Evolutionary conservation across 495 filamentous ascomycete genomes (phyloP), one percentile per base, ranked within the genome.

Genomic region (Penicillium flavigenum): DNA sequence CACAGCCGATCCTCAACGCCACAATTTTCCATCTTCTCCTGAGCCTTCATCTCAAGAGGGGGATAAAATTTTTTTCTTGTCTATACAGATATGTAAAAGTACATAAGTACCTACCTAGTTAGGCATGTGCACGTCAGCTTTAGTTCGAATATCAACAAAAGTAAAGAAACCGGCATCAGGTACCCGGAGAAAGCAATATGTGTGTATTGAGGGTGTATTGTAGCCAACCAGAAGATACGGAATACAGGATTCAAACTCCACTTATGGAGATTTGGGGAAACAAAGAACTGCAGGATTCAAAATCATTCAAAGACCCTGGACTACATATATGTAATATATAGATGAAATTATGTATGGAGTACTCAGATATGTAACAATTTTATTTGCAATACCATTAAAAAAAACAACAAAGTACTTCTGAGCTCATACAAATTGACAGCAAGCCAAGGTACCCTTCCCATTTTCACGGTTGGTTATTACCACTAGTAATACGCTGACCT

Each of bases 401-500:
- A 22, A 49, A 8, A 50, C 8, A n/a, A 16, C 0, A 7, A 9
- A 22, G 48, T 51, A 51, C 48, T 39, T 51, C 6, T 36, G 14
- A 6, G 0, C 3, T 10, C 32, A 16, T 31, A 52, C 10, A 31
- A 52, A 42, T 11, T 52, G 22, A 38, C 11, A 11, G 26, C 1
- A 19, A 20, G 26, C 20, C 11, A 4, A 31, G 44, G 53, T 55
- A 55, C 34, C 44, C n/a, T 38, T 22, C 26, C 17, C 17, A 41
- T 31, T 53, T 14, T 14, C 31, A 12, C 12, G 10, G 10, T 42
- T 19, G 26, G 32, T 47, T 36, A 57, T 57, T 57, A 57, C 55
- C 55, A 57, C 55, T 57, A 57, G 47, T 57, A 57, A 57, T 57
- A 34, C 38, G 55, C 55, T 51, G 36, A 42, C 55, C 55, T 50